Evolutionary conservation across 2,329 filamentous ascomycete genomes (phyloP), one percentile per base, ranked within the genome.

Genomic region (Ambrosiella xylebori): DNA sequence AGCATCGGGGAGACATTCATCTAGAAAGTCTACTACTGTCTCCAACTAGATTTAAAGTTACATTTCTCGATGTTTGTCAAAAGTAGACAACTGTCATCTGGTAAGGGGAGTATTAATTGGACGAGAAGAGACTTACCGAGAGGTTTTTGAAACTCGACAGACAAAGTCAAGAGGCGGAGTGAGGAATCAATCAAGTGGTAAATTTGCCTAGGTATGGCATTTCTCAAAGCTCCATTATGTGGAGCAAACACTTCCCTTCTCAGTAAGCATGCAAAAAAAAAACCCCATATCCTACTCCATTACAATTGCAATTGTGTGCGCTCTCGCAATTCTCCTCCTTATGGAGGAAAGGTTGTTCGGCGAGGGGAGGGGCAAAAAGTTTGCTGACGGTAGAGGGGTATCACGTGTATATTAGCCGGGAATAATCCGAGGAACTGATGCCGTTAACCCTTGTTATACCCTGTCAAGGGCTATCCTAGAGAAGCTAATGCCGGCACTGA

Each of bases 131-230:
- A 51, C 49, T 51, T 51, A 51, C 49, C 49, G 35, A 51, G 35
- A 35, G 49, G 17, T 51, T 7, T 27, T 27, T 19, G 13, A 13
- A 35, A 51, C 35, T 44, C 64, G 64, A 50, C 61, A 38, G 13
- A 54, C 36, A 50, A 52, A 19, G 45, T 9, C 40, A 39, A 50
- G 38, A 49, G 13, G 35, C 7, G 19, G 49, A 27, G 15, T 15
- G 49, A 51, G 17, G 49, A 51, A 13, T 15, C 15, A 51, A 51
- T 51, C n/a, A n/a, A 41, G n/a, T 41, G 39, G 39, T 12, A 41
- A 12, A 12, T 12, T 41, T 41, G 39, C 13, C 35, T 35, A 51
- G 15, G 12, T 19, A 19, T 19, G 9, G 17, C 49, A 51, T 8
- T 19, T 51, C 49, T 51, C 17, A 35, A 51, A 51, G 49, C 49